Conservation (phyloP, 1,284 basidiomycete species). For the Volvariella volvacea region DNA sequence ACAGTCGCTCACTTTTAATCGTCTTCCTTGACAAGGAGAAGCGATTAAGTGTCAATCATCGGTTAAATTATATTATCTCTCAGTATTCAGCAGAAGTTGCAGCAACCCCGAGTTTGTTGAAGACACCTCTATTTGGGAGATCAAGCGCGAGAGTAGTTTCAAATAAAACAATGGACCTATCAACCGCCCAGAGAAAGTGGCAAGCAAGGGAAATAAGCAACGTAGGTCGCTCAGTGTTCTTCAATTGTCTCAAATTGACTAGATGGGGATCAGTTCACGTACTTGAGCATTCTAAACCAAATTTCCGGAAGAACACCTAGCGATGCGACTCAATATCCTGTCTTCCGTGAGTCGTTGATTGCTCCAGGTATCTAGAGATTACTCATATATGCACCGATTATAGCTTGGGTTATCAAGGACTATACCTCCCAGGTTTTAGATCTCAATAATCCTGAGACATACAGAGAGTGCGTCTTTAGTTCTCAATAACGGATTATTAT, state of each 20-base stretch:
- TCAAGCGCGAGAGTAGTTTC: conserved; percentile 35
- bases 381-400: too few species aligned
- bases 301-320: conserved; percentile 87
- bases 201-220: conserved; percentile 86
- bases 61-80: conserved; percentile 44
- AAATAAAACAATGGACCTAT: conserved; percentile 52
- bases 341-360: conserved; percentile 67
- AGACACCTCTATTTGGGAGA: conserved; percentile 49
- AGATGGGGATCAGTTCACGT: conserved; percentile 60
- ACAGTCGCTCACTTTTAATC: conserved; percentile 76
- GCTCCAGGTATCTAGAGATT: too few species aligned
- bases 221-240: conserved; percentile 33
- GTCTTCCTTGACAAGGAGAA: conserved; percentile 71
- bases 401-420: conserved; percentile 86
- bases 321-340: conserved; percentile 93
- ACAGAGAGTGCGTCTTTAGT: conserved; percentile 60
- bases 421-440: conserved; percentile 77
- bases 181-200: conserved; percentile 73
- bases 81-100: conserved; percentile 30
- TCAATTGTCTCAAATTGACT: not conserved
- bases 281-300: conserved; percentile 83
- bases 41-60: conserved; percentile 58
- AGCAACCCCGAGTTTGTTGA: conserved; percentile 37
- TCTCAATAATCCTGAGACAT: conserved; percentile 57
- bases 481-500: too few species aligned